Percentiles rank a stretch among this genome's conserved stretches.
phyloP scores from a whole-genome alignment of 2,329 filamentous ascomycete genomes.

The Aschersonia sp. region DNA sequence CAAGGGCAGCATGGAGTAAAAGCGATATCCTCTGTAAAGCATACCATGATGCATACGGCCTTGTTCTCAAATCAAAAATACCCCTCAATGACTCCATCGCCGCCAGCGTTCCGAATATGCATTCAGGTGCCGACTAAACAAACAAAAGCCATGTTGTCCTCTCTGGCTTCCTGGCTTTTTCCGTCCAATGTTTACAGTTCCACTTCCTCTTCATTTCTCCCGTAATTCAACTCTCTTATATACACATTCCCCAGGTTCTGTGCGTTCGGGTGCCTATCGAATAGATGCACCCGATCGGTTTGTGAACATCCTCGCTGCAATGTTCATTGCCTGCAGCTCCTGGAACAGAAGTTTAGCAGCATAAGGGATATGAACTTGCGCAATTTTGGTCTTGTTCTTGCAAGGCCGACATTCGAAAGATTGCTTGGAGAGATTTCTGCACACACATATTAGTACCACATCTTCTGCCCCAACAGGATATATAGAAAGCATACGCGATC shows the following conservation, averaged over 20 bases:
- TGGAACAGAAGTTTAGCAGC: conserved; percentile 97
- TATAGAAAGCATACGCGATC: conserved; percentile 51
- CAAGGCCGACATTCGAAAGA: conserved; percentile 94
- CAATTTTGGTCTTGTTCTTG: conserved; percentile 98
- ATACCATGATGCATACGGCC: conserved; percentile 3
- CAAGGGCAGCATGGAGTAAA: background rate
- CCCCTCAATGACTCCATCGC: background rate
- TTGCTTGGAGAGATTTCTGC: conserved; percentile 82
- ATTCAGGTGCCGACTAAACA: background rate
- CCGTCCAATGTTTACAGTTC: too few relatives aligned
- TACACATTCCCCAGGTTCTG: too few relatives aligned
- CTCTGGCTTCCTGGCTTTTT: too few relatives aligned
- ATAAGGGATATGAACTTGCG: conserved; percentile 94
- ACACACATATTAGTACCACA: background rate
- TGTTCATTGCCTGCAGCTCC: conserved; percentile 96
- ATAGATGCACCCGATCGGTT: conserved; percentile 64
- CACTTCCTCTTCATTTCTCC: too few relatives aligned
- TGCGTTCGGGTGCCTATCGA: conserved; percentile 18
- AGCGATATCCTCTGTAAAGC: background rate
- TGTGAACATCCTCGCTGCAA: conserved; percentile 94
- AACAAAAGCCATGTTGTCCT: too few relatives aligned
- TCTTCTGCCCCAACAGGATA: background rate
- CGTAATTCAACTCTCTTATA: too few relatives aligned
- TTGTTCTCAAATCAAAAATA: background rate
- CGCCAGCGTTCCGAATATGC: background rate